A percentile compares a stretch with the other conserved stretches of the same genome.
Conservation (phyloP, 805 yeast species). For the Wickerhamiella domercqiae region DNA sequence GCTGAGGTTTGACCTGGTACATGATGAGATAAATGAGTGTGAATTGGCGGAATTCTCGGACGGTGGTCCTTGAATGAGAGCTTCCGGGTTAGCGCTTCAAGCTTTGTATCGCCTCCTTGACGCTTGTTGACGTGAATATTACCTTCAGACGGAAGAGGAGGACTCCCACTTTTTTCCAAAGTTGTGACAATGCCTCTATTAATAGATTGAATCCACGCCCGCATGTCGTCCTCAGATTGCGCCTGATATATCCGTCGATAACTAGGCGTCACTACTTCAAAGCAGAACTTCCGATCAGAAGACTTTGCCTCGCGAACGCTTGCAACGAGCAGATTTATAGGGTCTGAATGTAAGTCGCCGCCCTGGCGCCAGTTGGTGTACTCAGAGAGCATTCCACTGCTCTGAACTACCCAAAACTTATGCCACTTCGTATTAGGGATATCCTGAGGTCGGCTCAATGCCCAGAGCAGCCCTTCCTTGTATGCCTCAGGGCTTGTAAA, state of each 20-base stretch:
- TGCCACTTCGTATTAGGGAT: slow-evolving; percentile 44
- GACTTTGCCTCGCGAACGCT: slow-evolving; percentile 34
- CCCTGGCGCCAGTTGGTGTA: slow-evolving; percentile 72
- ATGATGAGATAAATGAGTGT: slow-evolving; percentile 5
- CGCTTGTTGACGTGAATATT: neutral
- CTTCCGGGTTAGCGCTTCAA: slow-evolving; percentile 16
- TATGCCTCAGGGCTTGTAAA: slow-evolving; percentile 4
- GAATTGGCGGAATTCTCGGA: slow-evolving; percentile 13
- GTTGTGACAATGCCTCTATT: slow-evolving; percentile 36
- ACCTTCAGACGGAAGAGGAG: neutral
- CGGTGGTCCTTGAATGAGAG: slow-evolving; percentile 12
- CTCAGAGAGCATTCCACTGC: slow-evolving; percentile 52
- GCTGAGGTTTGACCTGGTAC: neutral
- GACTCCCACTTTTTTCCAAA: slow-evolving; percentile 21
- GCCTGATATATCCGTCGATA: slow-evolving; percentile 69
- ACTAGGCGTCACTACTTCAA: slow-evolving; percentile 58
- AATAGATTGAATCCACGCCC: slow-evolving; percentile 52
- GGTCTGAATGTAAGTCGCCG: slow-evolving; percentile 41
- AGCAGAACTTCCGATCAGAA: slow-evolving; percentile 38
- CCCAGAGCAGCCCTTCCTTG: slow-evolving; percentile 32
- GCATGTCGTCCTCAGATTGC: slow-evolving; percentile 47
- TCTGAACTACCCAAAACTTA: slow-evolving; percentile 69
- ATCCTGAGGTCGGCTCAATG: slow-evolving; percentile 27
- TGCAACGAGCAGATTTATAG: slow-evolving; percentile 58
- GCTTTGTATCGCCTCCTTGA: slow-evolving; percentile 4